These are phyloP conservation scores for Biscogniauxia sp. DNA, from an alignment of 2,329 filamentous ascomycete genomes.

Conservation along the genomic window DNA sequence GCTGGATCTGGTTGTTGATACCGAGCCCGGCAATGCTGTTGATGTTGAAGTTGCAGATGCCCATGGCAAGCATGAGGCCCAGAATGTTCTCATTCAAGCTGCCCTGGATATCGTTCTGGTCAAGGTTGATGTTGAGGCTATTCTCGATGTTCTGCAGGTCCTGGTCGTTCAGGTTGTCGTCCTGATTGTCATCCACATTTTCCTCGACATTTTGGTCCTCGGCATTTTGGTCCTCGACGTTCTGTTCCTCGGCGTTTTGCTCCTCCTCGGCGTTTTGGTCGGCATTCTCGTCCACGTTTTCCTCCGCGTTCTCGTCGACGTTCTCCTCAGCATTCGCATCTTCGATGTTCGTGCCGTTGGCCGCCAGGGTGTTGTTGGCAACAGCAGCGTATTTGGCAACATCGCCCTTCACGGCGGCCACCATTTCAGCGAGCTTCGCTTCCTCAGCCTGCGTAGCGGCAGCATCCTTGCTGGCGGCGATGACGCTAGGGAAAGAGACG, in stretches of 20 bases:
- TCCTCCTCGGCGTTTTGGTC: slow-evolving; percentile 11
- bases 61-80: slow-evolving; percentile 24
- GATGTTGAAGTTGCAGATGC: slow-evolving; percentile 29
- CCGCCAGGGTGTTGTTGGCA: slow-evolving; percentile 16
- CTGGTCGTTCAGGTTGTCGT: slow-evolving; percentile 17
- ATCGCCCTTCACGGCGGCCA: background rate
- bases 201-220: slow-evolving; percentile 7
- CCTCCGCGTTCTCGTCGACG: slow-evolving; percentile 12
- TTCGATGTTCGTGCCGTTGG: slow-evolving; percentile 7
- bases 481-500: slow-evolving; percentile 22
- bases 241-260: slow-evolving; percentile 8
- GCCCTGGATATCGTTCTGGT: slow-evolving; percentile 18
- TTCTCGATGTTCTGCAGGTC: slow-evolving; percentile 1
- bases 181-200: slow-evolving; percentile 12
- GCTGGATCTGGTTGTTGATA: slow-evolving; percentile 26
- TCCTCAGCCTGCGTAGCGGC: slow-evolving; percentile 4
- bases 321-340: slow-evolving; percentile 11
- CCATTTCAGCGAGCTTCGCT: background rate
- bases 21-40: slow-evolving; percentile 20
- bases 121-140: slow-evolving; percentile 12
- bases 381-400: slow-evolving; percentile 15
- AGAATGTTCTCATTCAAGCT: slow-evolving; percentile 18
- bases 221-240: slow-evolving; percentile 5
- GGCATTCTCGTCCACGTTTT: slow-evolving; percentile 11
- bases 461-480: slow-evolving; percentile 6